Evolutionary conservation across 495 filamentous ascomycete species (phyloP), one percentile per base, ranked within the genome.

Genomic region (Rhypophila decipiens): DNA sequence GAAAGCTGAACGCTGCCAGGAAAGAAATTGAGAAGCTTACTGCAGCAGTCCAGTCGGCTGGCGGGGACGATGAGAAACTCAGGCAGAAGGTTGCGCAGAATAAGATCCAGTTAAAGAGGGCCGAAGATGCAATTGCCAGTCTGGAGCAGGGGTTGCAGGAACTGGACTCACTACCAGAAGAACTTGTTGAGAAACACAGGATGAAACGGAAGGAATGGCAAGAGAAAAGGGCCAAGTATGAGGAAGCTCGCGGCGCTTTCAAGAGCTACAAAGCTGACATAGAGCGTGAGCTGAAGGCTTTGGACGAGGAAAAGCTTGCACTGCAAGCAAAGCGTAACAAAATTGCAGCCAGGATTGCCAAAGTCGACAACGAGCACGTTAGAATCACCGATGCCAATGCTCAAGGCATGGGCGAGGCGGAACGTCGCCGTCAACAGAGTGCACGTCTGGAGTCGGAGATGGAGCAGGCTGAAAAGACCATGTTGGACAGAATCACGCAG

Each of bases 11-110:
- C 37, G 74, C 78, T 24, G 63, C 88, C 44, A 82, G 79, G 55
- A 94, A 83, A 65, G 90, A 96, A 55, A 79, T 91, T 44, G 86
- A 94, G 55, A 85, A 80, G 44, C 80, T 84, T 42, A 80, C 74
- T 36, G 64, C 63, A n/a, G 74, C 77, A 27, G 85, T 85, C 51
- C 77, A 75, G 55, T 84, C 83, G 31, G 81, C 87, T 41, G 86
- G 86, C 51, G 83, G 82, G 40, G 83, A 83, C 55, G 90, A 96
- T 59, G 90, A 93, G 56, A 78, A 84, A 51, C 80, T 87, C 54
- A 81, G 84, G 47, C 87, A 90, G 58, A 87, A 89, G 53, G 77
- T 85, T 29, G 74, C 85, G 45, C 79, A 86, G 56, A 86, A 85
- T 59, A 83, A 84, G 42, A 87, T 85, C 47, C 87, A 87, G 64